Base-by-base conservation (phyloP, 805 yeast genomes). In the Yamadazyma endophytica region DNA sequence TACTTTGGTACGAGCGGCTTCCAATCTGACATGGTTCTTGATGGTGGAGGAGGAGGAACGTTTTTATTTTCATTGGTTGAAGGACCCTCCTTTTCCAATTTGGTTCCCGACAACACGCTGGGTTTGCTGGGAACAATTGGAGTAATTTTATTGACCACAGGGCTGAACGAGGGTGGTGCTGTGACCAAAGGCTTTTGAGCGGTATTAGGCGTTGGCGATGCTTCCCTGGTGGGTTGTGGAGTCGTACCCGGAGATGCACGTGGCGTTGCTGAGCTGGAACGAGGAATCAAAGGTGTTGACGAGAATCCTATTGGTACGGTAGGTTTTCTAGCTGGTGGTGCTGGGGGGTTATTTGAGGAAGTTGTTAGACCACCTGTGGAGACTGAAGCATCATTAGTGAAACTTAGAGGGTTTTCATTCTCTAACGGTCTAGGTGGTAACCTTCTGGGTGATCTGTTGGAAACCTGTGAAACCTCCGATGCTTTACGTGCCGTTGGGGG, bases 1-100 rank as follows among this genome's bases (percentile, higher is more conserved):
- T 40, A 70, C 42, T 68, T 70, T 5, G 77, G 78, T 14, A 67
- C 57, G 29, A 71, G 51, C 4, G 77, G 77, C 31, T 67, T 68
- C 78, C 77, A 72, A 16, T 70, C 69, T 5, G 71, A 61, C 64
- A 70, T 55, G 2, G 56, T 36, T 28, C 28, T 28, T 19, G 18
- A 21, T 28, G 39, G 46, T 32, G 48, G 40, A 9, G 51, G 47
- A 9, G 52, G 39, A 1, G 51, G 46, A 8, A 22, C 32, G 16
- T 13, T 4, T 18, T n/a, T 21, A 6, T 16, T n/a, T 9, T 19
- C 26, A n/a, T 33, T 12, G 12, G 25, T 27, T 23, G 7, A 24
- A 2, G 15, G 26, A 24, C 4, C 21, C 25, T n/a, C 4, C 13
- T 17, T 6, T 20, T 13, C 20, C 23, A 44, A 32, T 28, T 52